Evolutionary conservation across 228 moss, liverwort and hornwort species (phyloP), one percentile per base, ranked within the genome.

Genomic region (Sphagnum fallax): DNA sequence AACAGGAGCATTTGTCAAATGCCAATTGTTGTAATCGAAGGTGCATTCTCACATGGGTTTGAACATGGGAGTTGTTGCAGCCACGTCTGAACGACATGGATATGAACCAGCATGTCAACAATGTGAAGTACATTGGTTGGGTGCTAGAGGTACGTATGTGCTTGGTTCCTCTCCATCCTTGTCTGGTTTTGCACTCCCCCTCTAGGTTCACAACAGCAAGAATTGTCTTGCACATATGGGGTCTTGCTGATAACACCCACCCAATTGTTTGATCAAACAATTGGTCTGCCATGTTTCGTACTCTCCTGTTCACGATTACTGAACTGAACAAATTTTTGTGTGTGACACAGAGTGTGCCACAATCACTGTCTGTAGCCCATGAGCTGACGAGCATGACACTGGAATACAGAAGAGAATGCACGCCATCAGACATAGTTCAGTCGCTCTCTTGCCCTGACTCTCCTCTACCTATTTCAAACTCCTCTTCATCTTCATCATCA

Each of bases 41-140:
- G 59, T 11, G 59, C 15, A 11, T 11, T 16, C 52, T 53, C 32
- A 32, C 32, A 32, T 32, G 8, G 10, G 58, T 16, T 65, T 59
- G 59, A 5, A 5, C 60, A 49, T 51, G 52, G n/a, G 50, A 66
- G 52, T 69, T 6, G 13, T 5, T 78, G 68, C 79, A 83, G 83
- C 76, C 79, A 63, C 79, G 79, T 15, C 72, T 69, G 7, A 66
- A 67, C 57, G 84, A 84, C 53, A 53, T 84, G 9, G 80, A 84
- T 49, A 80, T 80, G 76, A 84, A 84, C 65, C 77, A 75, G 52
- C 84, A 84, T 72, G 84, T 80, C 16, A 84, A 84, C 70, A 84
- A 84, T 14, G 84, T 84, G 0, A 84, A 80, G 61, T 84, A 84
- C 67, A 80, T 84, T 48, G 80, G 77, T 10, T 84, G 84, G 84